phyloP scores from a whole-genome alignment of 495 filamentous ascomycete genomes.

The Aspergillus sparsus region DNA sequence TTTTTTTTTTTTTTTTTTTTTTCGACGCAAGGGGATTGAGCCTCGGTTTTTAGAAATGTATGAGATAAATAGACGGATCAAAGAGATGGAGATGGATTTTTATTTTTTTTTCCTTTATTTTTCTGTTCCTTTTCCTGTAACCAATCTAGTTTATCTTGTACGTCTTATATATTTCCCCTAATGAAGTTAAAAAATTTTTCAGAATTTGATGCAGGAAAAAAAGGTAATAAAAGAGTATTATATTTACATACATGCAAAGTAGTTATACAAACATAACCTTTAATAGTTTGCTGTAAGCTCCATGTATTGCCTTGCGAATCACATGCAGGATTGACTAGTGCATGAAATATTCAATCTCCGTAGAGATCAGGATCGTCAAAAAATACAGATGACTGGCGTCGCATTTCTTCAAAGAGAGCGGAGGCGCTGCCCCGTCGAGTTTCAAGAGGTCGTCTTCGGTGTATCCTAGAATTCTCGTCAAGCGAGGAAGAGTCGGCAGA shows the following conservation, averaged over 20 bases:
- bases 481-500: slow-evolving; percentile 27
- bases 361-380: slow-evolving; percentile 56
- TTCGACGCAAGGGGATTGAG: background rate
- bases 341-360: slow-evolving; percentile 5
- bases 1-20: background rate
- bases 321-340: background rate
- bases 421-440: slow-evolving; percentile 25
- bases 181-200: background rate
- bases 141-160: background rate
- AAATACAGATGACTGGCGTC: slow-evolving; percentile 62
- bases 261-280: background rate
- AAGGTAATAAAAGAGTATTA: no score
- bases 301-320: background rate
- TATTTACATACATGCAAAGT: no score
- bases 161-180: background rate
- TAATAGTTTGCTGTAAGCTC: background rate
- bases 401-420: slow-evolving; percentile 60
- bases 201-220: no score
- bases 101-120: background rate
- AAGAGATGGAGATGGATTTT: background rate
- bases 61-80: background rate
- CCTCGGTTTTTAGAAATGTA: background rate
- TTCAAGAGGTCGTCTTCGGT: slow-evolving; percentile 27
- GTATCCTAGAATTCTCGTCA: slow-evolving; percentile 29
- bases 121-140: background rate